phyloP scores from a whole-genome alignment of 2,329 filamentous ascomycete genomes.

The Fusarium clavum region DNA sequence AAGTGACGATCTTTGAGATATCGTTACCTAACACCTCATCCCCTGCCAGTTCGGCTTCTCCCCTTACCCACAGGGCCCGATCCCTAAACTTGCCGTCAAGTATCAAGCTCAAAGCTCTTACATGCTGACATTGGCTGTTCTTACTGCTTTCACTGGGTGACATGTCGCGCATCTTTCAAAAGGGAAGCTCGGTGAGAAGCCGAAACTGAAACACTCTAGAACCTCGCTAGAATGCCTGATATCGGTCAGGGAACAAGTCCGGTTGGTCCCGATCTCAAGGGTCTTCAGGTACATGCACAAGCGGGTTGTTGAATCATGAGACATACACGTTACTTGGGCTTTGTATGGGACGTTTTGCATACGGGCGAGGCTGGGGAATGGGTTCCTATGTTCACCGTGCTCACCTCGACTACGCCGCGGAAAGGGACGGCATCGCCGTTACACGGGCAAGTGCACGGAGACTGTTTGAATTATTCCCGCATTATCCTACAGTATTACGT shows the following conservation, averaged over 20 bases:
- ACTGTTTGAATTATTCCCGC: constrained; percentile 34
- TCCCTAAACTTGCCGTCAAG: constrained; percentile 7
- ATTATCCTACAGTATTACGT: constrained; percentile 4
- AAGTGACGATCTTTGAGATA: constrained; percentile 29
- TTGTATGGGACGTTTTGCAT: constrained; percentile 40
- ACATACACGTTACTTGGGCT: constrained; percentile 38
- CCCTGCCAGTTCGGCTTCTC: constrained; percentile 13
- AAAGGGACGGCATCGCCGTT: constrained; percentile 35
- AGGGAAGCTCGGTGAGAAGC: constrained; percentile 28
- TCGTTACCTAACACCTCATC: constrained; percentile 35
- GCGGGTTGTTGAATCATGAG: constrained; percentile 37
- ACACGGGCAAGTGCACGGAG: constrained; percentile 11
- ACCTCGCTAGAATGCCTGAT: constrained; percentile 32
- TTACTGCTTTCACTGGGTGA: background rate
- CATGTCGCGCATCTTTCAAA: background rate
- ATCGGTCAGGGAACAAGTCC: constrained; percentile 29
- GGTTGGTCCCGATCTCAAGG: constrained; percentile 42
- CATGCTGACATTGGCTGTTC: background rate
- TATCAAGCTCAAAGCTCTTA: background rate
- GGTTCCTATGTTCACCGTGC: constrained; percentile 36
- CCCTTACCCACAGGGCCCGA: constrained; percentile 37
- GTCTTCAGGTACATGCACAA: background rate
- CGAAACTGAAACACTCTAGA: constrained; percentile 32
- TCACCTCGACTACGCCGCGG: constrained; percentile 37
- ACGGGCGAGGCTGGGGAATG: constrained; percentile 3